Evolutionary conservation across 345 rosid genomes (phyloP).

Genomic region (Populus alba): DNA sequence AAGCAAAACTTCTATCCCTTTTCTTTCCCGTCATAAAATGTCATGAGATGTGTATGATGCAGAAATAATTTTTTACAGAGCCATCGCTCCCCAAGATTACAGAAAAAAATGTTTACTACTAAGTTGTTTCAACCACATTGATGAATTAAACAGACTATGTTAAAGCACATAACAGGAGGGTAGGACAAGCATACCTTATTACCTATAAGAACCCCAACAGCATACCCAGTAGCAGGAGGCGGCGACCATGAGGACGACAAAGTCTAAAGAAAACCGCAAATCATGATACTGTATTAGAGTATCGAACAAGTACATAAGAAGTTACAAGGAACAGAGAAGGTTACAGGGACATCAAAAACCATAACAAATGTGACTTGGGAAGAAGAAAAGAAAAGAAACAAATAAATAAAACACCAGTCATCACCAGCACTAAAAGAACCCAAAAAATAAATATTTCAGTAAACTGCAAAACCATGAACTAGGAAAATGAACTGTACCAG

Average conservation of each 20-base stretch:
- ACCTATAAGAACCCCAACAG: conserved; percentile 70
- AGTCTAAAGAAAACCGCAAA: conserved; percentile 40
- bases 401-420: background rate
- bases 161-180: background rate
- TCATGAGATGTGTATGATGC: too few species aligned
- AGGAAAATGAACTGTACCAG: background rate
- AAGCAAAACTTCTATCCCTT: too few species aligned
- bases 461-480: background rate
- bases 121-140: background rate
- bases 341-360: conserved; percentile 9
- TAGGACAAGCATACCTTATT: conserved; percentile 55
- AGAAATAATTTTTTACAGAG: too few species aligned
- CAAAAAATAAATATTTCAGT: background rate
- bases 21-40: too few species aligned
- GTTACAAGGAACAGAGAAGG: background rate
- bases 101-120: background rate
- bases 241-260: conserved; percentile 55
- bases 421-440: background rate
- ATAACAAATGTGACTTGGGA: background rate
- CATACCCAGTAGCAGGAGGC: conserved; percentile 46
- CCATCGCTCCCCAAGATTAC: too few species aligned
- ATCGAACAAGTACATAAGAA: background rate
- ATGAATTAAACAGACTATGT: background rate
- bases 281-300: background rate
- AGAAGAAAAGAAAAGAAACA: background rate